These are phyloP conservation scores for Barnettozyma wickerhamii DNA, from an alignment of 805 yeast genomes.

Conservation along the genomic window DNA sequence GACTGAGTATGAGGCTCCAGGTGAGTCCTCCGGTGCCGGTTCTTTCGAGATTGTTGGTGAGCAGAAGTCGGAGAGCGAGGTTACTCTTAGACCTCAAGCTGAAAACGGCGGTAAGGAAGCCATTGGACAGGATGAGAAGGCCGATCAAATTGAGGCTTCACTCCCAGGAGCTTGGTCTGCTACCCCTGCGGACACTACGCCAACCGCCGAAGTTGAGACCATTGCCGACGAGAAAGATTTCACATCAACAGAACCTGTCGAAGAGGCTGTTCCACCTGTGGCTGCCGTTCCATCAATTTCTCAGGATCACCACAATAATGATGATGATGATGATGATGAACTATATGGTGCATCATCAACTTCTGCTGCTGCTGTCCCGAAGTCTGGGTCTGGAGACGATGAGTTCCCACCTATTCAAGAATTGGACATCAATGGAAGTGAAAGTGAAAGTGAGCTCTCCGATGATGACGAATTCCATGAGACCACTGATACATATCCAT, in stretches of 20 bases:
- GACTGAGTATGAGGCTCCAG: constrained; percentile 9
- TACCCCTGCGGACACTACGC: constrained; percentile 1
- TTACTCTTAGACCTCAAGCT: constrained; percentile 9
- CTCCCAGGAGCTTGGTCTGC: constrained; percentile 28
- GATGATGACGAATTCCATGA: constrained; percentile 36
- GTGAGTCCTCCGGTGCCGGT: constrained; percentile 21
- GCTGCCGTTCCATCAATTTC: no score
- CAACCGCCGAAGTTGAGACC: constrained; percentile 7
- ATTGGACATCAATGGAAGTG: constrained; percentile 49
- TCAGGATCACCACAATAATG: no score
- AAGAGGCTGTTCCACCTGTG: no score
- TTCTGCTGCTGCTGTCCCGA: neutral
- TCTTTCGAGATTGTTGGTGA: constrained; percentile 25
- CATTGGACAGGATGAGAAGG: constrained; percentile 6
- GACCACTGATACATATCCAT: constrained; percentile 32
- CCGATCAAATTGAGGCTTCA: constrained; percentile 22
- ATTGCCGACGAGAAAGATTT: no score
- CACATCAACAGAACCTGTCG: no score
- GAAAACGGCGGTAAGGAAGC: neutral
- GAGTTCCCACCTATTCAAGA: constrained; percentile 66
- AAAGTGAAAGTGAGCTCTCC: constrained; percentile 39
- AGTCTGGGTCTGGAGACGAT: constrained; percentile 23
- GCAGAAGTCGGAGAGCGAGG: constrained; percentile 17
- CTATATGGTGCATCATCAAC: no score
- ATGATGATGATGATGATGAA: no score